Evolutionary conservation across 2,329 filamentous ascomycete genomes (phyloP), one percentile per base, ranked within the genome.

Genomic region (Pseudocercospora musae): DNA sequence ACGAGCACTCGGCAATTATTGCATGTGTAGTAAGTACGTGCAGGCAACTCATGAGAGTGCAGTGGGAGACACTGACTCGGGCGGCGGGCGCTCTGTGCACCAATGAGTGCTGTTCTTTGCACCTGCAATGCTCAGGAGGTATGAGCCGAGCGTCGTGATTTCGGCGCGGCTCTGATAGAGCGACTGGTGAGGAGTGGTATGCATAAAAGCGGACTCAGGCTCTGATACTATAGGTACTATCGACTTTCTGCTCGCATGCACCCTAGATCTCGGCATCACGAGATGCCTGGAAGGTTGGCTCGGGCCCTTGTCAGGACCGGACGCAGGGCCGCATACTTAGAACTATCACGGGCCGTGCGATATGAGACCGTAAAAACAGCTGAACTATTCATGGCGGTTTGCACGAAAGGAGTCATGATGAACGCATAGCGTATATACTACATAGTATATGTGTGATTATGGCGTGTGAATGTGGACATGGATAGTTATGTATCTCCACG

Each of bases 81-180:
- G n/a, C n/a, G n/a, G 7, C 18, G 2, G 25, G 48, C 5, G 11
- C 31, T 25, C 48, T 21, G 10, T 21, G 25, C 23, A n/a, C 48
- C 48, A 52, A 52, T 52, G 25, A 52, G 11, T 48, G 44, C 10
- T 60, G 23, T 54, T 25, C 20, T 49, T 21, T 55, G 29, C 15
- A 52, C 23, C 46, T 62, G 59, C 31, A 55, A 23, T 18, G 21
- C 21, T 29, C 55, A 57, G 55, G 55, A 57, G n/a, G n/a, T n/a
- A n/a, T 52, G 31, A 25, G 48, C 48, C 31, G 48, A 52, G 31
- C 15, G 31, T 52, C 48, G 10, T 25, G 4, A 29, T 52, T 29
- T 52, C 48, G 48, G 25, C 25, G n/a, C n/a, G n/a, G n/a, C n/a
- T n/a, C n/a, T n/a, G n/a, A n/a, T n/a, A n/a, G n/a, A n/a, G n/a